Conservation (phyloP, 805 yeast genomes). For the Teunomyces barrocoloradensis region DNA sequence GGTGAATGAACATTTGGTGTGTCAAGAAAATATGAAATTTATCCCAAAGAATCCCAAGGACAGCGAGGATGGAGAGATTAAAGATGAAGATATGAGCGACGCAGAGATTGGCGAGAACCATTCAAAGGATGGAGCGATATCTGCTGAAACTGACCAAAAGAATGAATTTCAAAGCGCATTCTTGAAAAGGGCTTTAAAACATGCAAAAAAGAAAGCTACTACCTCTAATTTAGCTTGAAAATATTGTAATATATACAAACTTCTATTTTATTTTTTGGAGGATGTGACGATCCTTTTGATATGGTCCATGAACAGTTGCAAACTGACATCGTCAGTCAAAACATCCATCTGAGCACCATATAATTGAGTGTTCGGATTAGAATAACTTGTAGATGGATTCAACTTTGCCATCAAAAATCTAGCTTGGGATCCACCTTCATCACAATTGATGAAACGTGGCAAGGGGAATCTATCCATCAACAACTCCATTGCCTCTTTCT, state of each 20-base stretch:
- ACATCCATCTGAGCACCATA: constrained; percentile 28
- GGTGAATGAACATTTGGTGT: constrained; percentile 37
- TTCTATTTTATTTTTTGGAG: constrained; percentile 3
- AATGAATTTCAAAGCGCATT: constrained; percentile 8
- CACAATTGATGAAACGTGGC: constrained; percentile 70
- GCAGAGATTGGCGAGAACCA: constrained; percentile 10
- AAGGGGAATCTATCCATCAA: constrained; percentile 66
- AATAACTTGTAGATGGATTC: constrained; percentile 62
- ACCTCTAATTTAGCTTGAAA: not conserved
- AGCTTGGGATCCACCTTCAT: constrained; percentile 76
- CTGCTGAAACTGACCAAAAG: constrained; percentile 10
- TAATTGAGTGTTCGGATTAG: constrained; percentile 31
- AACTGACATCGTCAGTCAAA: constrained; percentile 59
- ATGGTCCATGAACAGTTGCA: constrained; percentile 57
- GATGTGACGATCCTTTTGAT: constrained; percentile 37
- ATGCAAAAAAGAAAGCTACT: constrained; percentile 10
- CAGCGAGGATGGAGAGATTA: constrained; percentile 16
- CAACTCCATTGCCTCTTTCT: constrained; percentile 62
- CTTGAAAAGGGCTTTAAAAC: constrained; percentile 13
- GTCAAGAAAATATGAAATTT: constrained; percentile 27
- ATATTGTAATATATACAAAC: not conserved
- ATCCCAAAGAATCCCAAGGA: constrained; percentile 10
- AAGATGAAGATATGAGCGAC: constrained; percentile 12
- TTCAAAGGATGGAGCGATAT: constrained; percentile 13
- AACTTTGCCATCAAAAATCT: constrained; percentile 67